Evolutionary conservation across 1,284 basidiomycete species (phyloP), one percentile per base, ranked within the genome.

Genomic region (Wallemia hederae): DNA sequence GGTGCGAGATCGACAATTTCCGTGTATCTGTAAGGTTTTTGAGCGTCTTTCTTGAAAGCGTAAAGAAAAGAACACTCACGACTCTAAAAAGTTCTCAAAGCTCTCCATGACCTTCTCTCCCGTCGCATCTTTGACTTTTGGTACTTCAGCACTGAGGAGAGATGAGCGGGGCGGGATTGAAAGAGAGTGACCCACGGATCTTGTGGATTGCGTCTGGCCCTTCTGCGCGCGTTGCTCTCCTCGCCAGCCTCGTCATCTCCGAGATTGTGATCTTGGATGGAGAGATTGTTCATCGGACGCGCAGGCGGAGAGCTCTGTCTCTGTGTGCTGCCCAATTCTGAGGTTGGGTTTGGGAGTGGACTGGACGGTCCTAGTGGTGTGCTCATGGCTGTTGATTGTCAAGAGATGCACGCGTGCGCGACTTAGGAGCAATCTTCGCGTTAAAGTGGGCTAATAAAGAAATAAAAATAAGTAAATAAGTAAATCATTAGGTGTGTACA

Each of bases 91-190:
- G 2, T 79, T 78, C 68, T 85, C 82, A 68, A 97, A 96, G 65
- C 82, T 82, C 67, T 90, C 85, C 62, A 83, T 80, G 1, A 97
- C 85, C 66, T 83, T 85, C 71, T 96, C 90, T 60, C 90, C 90
- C 15, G 92, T 88, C 39, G 83, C 80, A 71, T 97, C 92, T 65
- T 82, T 83, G 1, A 97, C 89, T 59, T 86, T 73, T 0, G 88
- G 85, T 0, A 91, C 78, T 65, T 87, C 80, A 2, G 74, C 77
- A 61, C 76, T 76, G 49, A 5, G n/a, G n/a, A n/a, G n/a, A 22
- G 49, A 9, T 11, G 49, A 7, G 29, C 17, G 29, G 17, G 29
- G 17, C 17, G 29, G 17, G 29, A 31, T 31, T 31, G 7, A 31
- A 31, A 31, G 29, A 31, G 7, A 31, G 29, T 7, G 7, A 31